Evolutionary conservation across 805 yeast species (phyloP), one percentile per base, ranked within the genome.

Genomic region (Kuraishia capsulata): DNA sequence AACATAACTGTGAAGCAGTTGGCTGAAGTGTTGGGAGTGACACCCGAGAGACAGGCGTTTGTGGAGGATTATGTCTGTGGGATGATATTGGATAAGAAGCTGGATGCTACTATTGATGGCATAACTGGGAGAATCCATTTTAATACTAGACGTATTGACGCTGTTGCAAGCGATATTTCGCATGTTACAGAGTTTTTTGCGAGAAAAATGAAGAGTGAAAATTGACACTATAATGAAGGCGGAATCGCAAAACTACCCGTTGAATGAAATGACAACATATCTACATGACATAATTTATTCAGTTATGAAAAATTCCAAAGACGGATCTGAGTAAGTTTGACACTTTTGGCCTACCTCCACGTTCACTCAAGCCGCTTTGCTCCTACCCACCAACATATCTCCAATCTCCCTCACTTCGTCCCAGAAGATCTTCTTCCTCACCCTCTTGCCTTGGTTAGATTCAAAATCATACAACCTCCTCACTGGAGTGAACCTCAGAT

Each of bases 371-470:
- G n/a, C n/a, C n/a, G n/a, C n/a, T n/a, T n/a, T n/a, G n/a, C n/a
- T n/a, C n/a, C n/a, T n/a, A 30, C 90, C 92, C 30, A 82, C 95
- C 57, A 90, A 67, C 61, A 78, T 80, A 64, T 88, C 95, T 41
- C 90, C 84, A 54, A 85, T 74, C 36, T 79, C 81, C 53, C 94
- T 73, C 37, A 80, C 65, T 23, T 68, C 68, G 36, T 70, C 67
- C 98, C 98, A 92, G 61, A 83, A 87, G 36, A 88, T 80, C 41
- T 68, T 64, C 67, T 85, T 88, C 51, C 97, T 95, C 75, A 92
- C 80, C 69, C 99, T 81, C 59, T 67, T 75, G 18, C 62, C 67
- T 28, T 84, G 57, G 49, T 85, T 87, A 14, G 97, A 87, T 62
- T 92, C 97, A 54, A 67, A 81, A 55, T 89, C 95, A 62, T 84